Base-by-base conservation (phyloP, 768 basidiomycete species). In the Russula compacta region DNA sequence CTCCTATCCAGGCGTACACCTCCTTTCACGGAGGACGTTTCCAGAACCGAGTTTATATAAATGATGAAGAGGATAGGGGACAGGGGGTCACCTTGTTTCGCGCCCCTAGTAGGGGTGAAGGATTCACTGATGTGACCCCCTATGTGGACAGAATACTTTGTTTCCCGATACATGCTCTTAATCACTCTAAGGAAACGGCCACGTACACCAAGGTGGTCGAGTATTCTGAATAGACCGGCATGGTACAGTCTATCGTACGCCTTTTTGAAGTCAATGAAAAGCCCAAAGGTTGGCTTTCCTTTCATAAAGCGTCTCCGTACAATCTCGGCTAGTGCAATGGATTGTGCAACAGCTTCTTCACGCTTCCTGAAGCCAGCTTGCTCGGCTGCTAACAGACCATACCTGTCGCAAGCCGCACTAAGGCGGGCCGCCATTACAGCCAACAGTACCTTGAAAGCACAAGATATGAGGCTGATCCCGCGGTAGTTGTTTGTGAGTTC, bases 251-350 rank as follows among this genome's bases (percentile, higher is more conserved):
- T 59, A 19, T 65, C 53, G 15, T 43, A 67, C 4, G 65, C 66
- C 19, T 67, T 67, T 7, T 56, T 58, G 12, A 67, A 67, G 17
- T 67, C 65, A 5, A 67, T 46, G 29, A 67, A 67, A 6, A 58
- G 39, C 5, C 38, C 53, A 32, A 43, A 43, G 19, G 66, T 67
- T 2, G n/a, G 6, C 17, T 21, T 14, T 2, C 47, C 39, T 0
- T 29, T 19, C 0, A 65, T 1, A 3, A 19, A 32, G 4, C 49
- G n/a, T 32, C 65, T 38, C 7, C 61, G 38, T 19, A 59, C 61
- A 3, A 66, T 66, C 63, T 67, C 66, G 0, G 64, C 56, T 1
- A 67, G 17, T 1, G 48, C 59, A 10, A 59, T 51, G 14, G 54
- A 47, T 56, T 67, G 60, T 9, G 60, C 66, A 17, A 67, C 36